Conservation (phyloP, 163 green algal species). For the Scenedesmus sp. region DNA sequence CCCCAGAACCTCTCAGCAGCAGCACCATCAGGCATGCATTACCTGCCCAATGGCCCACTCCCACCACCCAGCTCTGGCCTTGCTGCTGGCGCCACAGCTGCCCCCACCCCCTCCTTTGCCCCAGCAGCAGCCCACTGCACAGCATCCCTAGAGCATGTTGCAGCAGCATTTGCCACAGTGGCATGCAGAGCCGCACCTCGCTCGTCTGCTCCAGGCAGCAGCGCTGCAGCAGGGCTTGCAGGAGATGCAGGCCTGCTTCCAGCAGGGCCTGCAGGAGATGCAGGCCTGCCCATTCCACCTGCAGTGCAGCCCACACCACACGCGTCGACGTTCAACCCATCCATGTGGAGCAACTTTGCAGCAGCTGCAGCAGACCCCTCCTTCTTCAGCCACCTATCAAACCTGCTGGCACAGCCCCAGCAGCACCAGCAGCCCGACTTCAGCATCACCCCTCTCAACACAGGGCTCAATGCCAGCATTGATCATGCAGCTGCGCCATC, state of each 20-base stretch:
- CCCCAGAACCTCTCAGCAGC: neutral
- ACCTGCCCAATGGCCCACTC: neutral
- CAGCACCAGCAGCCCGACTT: neutral
- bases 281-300: neutral
- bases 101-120: neutral
- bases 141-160: neutral
- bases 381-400: neutral
- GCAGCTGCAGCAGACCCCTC: neutral
- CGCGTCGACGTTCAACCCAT: neutral
- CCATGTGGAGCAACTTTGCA: neutral
- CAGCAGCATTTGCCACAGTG: neutral
- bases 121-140: neutral
- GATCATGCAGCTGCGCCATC: neutral
- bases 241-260: neutral
- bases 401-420: neutral
- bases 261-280: neutral
- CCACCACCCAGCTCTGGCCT: neutral
- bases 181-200: neutral
- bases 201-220: neutral
- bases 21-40: neutral
- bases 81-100: neutral
- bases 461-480: neutral
- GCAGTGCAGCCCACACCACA: neutral
- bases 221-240: neutral
- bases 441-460: neutral